Evolutionary conservation across 2,329 filamentous ascomycete species (phyloP).

Genomic region (Hymenoscyphus fraxineus): DNA sequence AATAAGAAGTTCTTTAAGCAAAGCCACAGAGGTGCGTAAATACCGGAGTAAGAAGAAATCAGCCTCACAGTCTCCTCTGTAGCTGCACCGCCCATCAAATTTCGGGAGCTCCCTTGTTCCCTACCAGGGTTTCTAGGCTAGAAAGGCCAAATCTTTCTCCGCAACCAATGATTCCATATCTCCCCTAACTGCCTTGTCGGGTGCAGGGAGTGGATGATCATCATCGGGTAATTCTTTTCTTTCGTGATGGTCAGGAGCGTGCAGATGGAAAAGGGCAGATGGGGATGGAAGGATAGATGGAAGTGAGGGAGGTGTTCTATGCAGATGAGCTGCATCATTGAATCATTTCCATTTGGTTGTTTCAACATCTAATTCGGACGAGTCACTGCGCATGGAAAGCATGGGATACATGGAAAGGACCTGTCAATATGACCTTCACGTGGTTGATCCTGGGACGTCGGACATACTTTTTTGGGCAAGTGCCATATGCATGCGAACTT

Average conservation of each 20-base stretch:
- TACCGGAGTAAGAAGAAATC: not conserved
- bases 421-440: not conserved
- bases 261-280: too few relatives aligned
- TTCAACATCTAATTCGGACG: too few relatives aligned
- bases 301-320: too few relatives aligned
- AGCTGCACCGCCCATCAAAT: not conserved
- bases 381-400: not conserved
- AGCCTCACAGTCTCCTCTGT: not conserved
- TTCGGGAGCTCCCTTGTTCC: not conserved
- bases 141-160: not conserved
- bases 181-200: not conserved
- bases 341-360: too few relatives aligned
- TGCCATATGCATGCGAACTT: not conserved
- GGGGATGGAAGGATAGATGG: too few relatives aligned
- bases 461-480: not conserved
- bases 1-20: not conserved
- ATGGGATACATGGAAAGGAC: not conserved
- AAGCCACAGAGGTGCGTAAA: not conserved
- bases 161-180: not conserved
- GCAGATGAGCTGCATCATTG: too few relatives aligned
- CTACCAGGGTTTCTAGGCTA: not conserved
- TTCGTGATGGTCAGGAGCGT: not conserved
- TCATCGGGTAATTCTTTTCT: not conserved
- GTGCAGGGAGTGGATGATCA: not conserved
- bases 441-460: not conserved